phyloP scores from a whole-genome alignment of 495 filamentous ascomycete genomes.

The Hypoxylon fragiforme region DNA sequence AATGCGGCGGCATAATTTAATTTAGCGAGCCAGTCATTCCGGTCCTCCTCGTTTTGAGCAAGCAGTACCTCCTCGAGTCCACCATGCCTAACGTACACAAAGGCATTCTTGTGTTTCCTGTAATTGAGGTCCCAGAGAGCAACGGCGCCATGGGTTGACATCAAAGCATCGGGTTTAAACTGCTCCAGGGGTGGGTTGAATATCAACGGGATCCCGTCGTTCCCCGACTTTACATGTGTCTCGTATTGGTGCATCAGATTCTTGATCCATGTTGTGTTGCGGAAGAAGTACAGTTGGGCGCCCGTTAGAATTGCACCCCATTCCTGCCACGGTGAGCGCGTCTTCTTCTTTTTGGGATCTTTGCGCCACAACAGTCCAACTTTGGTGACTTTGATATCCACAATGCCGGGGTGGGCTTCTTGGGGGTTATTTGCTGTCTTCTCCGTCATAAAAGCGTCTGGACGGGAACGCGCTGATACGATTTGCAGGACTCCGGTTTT shows the following conservation, averaged over 20 bases:
- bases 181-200: conserved; percentile 87
- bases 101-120: conserved; percentile 95
- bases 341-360: conserved; percentile 90
- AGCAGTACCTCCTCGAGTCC: conserved; percentile 89
- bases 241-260: conserved; percentile 85
- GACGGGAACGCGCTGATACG: conserved; percentile 85
- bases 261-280: conserved; percentile 90
- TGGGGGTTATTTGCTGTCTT: conserved; percentile 80
- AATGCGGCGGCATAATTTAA: conserved; percentile 96
- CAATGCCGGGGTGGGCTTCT: conserved; percentile 87
- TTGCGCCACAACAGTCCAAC: conserved; percentile 96
- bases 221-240: conserved; percentile 68
- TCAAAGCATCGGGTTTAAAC: conserved; percentile 89
- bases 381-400: conserved; percentile 97
- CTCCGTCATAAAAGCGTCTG: conserved; percentile 91
- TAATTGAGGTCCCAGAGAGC: conserved; percentile 84
- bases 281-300: conserved; percentile 95
- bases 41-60: conserved; percentile 82
- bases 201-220: conserved; percentile 69
- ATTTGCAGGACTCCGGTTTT: conserved; percentile 92
- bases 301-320: conserved; percentile 96
- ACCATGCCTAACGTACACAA: conserved; percentile 86
- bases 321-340: conserved; percentile 95
- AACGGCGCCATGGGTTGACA: conserved; percentile 91
- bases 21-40: conserved; percentile 97